Conservation (phyloP, 176 grass and related monocot species). For the Lolium perenne region DNA sequence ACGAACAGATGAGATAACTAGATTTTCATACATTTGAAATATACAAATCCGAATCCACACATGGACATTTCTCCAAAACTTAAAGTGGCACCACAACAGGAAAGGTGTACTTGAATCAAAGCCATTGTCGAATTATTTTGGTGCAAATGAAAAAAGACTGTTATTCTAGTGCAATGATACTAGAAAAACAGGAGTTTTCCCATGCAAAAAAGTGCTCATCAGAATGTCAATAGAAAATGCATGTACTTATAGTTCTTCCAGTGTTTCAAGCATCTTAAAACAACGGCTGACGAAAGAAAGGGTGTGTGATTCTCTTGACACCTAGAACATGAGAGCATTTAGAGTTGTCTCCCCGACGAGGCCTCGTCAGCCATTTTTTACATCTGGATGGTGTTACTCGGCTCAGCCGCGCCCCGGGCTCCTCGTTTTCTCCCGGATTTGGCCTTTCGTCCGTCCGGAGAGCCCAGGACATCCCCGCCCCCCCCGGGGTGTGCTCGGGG, state of each 20-base stretch:
- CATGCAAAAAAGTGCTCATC: neutral
- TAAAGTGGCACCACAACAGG: neutral
- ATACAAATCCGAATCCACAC: neutral
- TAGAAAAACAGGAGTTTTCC: neutral
- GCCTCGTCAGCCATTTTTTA: too few species aligned
- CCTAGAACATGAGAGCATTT: too few species aligned
- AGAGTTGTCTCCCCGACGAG: too few species aligned
- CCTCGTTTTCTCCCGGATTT: too few species aligned
- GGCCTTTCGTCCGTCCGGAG: too few species aligned
- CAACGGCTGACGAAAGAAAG: too few species aligned
- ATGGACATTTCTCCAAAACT: neutral
- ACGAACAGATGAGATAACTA: neutral
- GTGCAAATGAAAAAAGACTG: neutral
- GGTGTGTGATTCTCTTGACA: too few species aligned
- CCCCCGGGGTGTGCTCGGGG: too few species aligned
- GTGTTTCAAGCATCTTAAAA: conserved; percentile 1
- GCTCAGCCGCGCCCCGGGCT: too few species aligned
- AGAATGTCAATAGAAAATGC: neutral
- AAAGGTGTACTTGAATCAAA: neutral
- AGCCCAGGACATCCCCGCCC: too few species aligned
- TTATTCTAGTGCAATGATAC: neutral
- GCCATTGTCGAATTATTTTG: neutral
- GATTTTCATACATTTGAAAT: conserved; percentile 8
- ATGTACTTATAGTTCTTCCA: neutral
- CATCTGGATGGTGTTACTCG: too few species aligned